phyloP scores from a whole-genome alignment of 208 protist genomes.

The Spongospora subterranea region DNA sequence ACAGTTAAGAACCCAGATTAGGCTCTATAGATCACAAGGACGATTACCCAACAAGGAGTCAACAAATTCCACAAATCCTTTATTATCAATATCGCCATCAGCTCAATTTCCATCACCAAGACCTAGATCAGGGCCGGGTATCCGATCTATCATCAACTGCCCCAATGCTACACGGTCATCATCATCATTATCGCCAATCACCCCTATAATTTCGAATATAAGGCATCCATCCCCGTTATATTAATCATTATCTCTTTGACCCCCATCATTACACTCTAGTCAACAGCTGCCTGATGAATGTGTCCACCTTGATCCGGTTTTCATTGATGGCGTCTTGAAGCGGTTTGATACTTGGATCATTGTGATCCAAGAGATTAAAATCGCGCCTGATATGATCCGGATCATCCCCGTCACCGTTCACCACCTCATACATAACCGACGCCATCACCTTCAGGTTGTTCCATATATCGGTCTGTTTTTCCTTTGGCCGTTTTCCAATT shows the following conservation, averaged over 20 bases:
- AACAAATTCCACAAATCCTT: neutral
- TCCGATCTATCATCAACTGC: neutral
- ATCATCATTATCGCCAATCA: neutral
- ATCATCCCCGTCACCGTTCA: neutral
- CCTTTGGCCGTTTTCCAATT: neutral
- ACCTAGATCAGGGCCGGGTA: neutral
- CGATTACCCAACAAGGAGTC: neutral
- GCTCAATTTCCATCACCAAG: neutral
- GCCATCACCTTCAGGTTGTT: slow-evolving; percentile 7
- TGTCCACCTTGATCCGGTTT: neutral
- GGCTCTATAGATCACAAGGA: too few species aligned
- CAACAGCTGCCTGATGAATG: neutral
- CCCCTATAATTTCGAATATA: too few species aligned
- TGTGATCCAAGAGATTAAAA: neutral
- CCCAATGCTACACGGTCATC: neutral
- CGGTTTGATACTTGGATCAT: neutral
- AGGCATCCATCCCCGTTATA: too few species aligned
- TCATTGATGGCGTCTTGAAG: neutral
- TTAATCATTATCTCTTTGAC: too few species aligned
- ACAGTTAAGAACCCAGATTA: neutral
- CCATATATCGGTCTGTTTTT: neutral
- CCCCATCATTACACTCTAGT: neutral
- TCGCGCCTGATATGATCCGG: neutral
- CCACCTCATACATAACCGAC: neutral
- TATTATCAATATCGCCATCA: neutral